These are phyloP conservation scores for Candida bentonensis DNA, from an alignment of 805 yeast species.

Conservation along the genomic window DNA sequence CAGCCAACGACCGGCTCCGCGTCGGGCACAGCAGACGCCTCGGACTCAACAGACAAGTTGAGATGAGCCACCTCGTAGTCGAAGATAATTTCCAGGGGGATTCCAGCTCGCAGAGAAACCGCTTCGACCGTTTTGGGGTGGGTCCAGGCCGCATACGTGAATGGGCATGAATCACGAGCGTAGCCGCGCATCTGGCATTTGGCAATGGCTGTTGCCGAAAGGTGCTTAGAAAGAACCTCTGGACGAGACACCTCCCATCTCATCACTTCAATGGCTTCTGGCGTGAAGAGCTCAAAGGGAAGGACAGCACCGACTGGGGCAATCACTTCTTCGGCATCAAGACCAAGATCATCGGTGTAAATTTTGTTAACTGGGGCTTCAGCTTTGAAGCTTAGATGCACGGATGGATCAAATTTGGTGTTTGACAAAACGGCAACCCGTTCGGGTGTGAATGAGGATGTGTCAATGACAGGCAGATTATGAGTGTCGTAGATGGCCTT, in stretches of 20 bases:
- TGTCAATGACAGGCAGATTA: background rate
- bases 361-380: slow-evolving; percentile 21
- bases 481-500: background rate
- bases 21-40: slow-evolving; percentile 4
- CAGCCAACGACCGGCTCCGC: slow-evolving; percentile 38
- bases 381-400: slow-evolving; percentile 20
- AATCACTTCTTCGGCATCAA: slow-evolving; percentile 32
- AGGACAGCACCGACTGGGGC: slow-evolving; percentile 42
- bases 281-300: slow-evolving; percentile 48
- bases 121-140: slow-evolving; percentile 43
- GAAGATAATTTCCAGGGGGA: slow-evolving; percentile 38
- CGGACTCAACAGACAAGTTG: slow-evolving; percentile 24
- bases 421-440: background rate
- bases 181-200: slow-evolving; percentile 33
- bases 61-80: slow-evolving; percentile 45
- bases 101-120: slow-evolving; percentile 44
- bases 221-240: slow-evolving; percentile 32
- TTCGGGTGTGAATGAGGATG: background rate
- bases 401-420: slow-evolving; percentile 22
- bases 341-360: slow-evolving; percentile 37
- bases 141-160: slow-evolving; percentile 42
- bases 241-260: slow-evolving; percentile 37
- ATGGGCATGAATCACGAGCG: slow-evolving; percentile 33
- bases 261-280: slow-evolving; percentile 46
- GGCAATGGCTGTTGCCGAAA: slow-evolving; percentile 30